Base-by-base conservation (phyloP, 2,329 filamentous ascomycete genomes). In the Cercospora zeae-maydis region DNA sequence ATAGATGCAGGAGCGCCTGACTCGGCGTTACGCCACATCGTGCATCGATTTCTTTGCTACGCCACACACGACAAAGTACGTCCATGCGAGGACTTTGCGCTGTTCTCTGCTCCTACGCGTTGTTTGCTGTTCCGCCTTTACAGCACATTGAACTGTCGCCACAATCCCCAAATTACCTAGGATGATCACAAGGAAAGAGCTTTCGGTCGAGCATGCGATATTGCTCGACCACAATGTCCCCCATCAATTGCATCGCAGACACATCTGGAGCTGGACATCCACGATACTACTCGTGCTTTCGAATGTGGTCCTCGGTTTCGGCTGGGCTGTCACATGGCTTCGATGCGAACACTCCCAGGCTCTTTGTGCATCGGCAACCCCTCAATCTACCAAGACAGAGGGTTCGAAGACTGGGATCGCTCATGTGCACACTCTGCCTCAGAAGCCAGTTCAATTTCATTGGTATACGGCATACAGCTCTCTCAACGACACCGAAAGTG, bases 391-490 rank as follows among this genome's bases (percentile, higher is more conserved):
- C n/a, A n/a, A 27, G 31, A 10, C n/a, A n/a, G 27, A 53, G n/a
- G 27, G 8, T 33, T 34, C 19, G 27, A 21, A 53, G 16, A 9
- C 47, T 14, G 24, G n/a, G n/a, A 49, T 37, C 30, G 45, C 58
- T 7, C n/a, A 39, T 8, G 53, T 61, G 30, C 27, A 53, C 16
- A n/a, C 34, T 4, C 39, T 65, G 6, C 59, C 59, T 33, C 39
- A 11, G 14, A 55, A 54, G 42, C 37, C 59, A 16, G 51, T 57
- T 5, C 60, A 55, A 4, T 59, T 65, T 19, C 63, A 65, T 45
- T 65, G 63, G 63, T 58, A 59, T 9, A 65, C 59, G n/a, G 24
- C 39, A 42, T 65, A 65, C 63, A 65, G 65, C 30, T 56, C 61
- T 4, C 55, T 49, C 7, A 63, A 61, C 51, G 56, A 49, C 55